Base-by-base conservation (phyloP, 2,329 filamentous ascomycete species). In the Alternaria conjuncta region DNA sequence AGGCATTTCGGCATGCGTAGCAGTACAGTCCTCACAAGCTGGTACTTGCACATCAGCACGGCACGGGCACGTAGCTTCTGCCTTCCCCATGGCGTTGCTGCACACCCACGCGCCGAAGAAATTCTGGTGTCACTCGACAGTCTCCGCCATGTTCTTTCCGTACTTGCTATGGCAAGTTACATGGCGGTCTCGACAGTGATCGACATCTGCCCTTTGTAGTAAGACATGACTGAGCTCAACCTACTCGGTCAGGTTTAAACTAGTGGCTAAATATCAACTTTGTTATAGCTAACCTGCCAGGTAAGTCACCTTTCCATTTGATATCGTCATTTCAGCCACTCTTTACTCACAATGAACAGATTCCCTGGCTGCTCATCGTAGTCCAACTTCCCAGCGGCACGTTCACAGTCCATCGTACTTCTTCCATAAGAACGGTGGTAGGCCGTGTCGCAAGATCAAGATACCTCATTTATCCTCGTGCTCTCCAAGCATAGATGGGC, bases 371-470 rank as follows among this genome's bases (percentile, higher is more conserved):
- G 2, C 7, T 9, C 15, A 36, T n/a, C 4, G 32, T 36, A 36
- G 32, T n/a, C 15, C n/a, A 28, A 30, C 18, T 36, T 13, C 28
- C 2, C 7, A 5, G 59, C 53, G 54, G 43, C 21, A 12, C 15
- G 20, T 10, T 1, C 6, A n/a, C 10, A 1, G 13, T 15, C 13
- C 36, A n/a, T 6, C 21, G n/a, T 53, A 25, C 41, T 57, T 46
- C 41, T 47, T n/a, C 18, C 21, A 47, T 61, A 53, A 54, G 36
- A 12, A 45, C 44, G 21, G 11, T 36, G 54, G 20, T 4, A 13
- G 25, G 21, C 5, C 13, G 28, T 18, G 18, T 18, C 36, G 59
- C 54, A 57, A 61, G 20, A 61, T 15, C n/a, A 61, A 61, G 12
- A n/a, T 10, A 21, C 20, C 28, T 55, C 32, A 10, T 26, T n/a